Evolutionary conservation across 208 protist species (phyloP).

Genomic region (Herpetomonas tarakana): DNA sequence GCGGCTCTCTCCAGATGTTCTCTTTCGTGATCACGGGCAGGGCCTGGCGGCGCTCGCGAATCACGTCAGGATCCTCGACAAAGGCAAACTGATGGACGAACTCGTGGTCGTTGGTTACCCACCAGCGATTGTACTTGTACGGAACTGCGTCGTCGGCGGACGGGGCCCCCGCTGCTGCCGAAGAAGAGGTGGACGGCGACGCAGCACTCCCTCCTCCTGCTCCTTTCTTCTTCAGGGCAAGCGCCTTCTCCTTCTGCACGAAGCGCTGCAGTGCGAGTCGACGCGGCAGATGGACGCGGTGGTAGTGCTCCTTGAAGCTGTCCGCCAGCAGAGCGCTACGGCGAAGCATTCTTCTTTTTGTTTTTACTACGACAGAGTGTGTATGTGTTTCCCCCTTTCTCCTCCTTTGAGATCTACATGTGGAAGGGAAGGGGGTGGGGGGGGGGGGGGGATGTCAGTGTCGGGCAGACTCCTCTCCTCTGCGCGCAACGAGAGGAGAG

Average conservation of each 20-base stretch:
- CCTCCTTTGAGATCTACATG: too few relatives aligned
- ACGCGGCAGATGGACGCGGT: constrained; percentile 81
- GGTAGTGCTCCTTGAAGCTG: constrained; percentile 90
- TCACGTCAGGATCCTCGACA: constrained; percentile 85
- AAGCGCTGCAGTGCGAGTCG: constrained; percentile 76
- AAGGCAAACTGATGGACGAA: constrained; percentile 88
- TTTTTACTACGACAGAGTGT: constrained; percentile 1
- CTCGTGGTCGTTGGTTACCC: constrained; percentile 87
- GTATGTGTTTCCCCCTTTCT: too few relatives aligned
- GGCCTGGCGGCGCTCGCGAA: constrained; percentile 44
- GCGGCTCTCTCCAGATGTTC: constrained; percentile 81
- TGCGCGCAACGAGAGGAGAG: too few relatives aligned
- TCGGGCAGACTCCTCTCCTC: too few relatives aligned
- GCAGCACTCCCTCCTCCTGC: constrained; percentile 1
- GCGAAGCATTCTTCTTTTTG: constrained; percentile 51
- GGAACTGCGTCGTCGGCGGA: constrained; percentile 31
- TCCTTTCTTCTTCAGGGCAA: constrained; percentile 12
- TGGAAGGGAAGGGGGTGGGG: too few relatives aligned
- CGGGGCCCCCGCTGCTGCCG: neutral
- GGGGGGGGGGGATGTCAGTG: too few relatives aligned
- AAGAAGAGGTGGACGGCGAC: neutral
- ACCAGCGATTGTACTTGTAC: constrained; percentile 91
- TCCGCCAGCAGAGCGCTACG: constrained; percentile 41
- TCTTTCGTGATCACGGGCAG: constrained; percentile 77
- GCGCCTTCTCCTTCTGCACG: constrained; percentile 45